phyloP scores from a whole-genome alignment of 768 basidiomycete species.

The Gautieria morchelliformis region DNA sequence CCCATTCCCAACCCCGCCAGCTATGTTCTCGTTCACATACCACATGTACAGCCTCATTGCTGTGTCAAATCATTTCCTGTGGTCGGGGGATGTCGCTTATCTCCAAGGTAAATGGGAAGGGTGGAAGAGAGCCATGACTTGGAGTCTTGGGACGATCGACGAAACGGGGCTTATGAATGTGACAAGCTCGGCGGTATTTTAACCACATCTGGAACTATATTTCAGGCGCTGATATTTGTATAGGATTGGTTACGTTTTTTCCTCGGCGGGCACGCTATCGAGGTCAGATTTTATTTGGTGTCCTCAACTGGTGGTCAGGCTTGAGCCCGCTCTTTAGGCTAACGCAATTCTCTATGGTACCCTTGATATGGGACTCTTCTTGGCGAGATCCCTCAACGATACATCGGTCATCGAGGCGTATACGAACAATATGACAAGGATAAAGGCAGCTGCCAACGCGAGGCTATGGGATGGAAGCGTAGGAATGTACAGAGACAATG shows the following conservation, averaged over 20 bases:
- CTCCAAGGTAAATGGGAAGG: constrained; percentile 2
- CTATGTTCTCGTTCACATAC: constrained; percentile 1
- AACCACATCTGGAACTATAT: no score
- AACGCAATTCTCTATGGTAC: constrained; percentile 4
- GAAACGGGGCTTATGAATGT: constrained; percentile 42
- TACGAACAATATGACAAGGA: not conserved
- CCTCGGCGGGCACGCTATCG: constrained; percentile 1
- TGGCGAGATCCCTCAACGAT: constrained; percentile 1
- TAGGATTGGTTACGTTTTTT: constrained; percentile 4
- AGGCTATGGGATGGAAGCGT: constrained; percentile 1
- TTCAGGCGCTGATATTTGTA: no score
- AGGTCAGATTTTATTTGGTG: not conserved
- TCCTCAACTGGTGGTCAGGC: not conserved
- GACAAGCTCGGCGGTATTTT: constrained; percentile 27
- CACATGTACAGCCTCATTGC: constrained; percentile 2
- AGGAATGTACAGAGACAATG: constrained; percentile 4
- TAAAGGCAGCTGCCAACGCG: constrained; percentile 3
- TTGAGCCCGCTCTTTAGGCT: not conserved
- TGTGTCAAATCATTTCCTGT: constrained; percentile 2
- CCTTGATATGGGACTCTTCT: not conserved
- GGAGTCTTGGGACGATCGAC: constrained; percentile 25
- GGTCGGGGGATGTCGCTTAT: constrained; percentile 4
- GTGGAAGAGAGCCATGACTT: constrained; percentile 5
- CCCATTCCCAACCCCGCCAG: not conserved
- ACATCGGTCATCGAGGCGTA: not conserved